phyloP scores from a whole-genome alignment of 2,329 filamentous ascomycete species.

The Xylaria digitata region DNA sequence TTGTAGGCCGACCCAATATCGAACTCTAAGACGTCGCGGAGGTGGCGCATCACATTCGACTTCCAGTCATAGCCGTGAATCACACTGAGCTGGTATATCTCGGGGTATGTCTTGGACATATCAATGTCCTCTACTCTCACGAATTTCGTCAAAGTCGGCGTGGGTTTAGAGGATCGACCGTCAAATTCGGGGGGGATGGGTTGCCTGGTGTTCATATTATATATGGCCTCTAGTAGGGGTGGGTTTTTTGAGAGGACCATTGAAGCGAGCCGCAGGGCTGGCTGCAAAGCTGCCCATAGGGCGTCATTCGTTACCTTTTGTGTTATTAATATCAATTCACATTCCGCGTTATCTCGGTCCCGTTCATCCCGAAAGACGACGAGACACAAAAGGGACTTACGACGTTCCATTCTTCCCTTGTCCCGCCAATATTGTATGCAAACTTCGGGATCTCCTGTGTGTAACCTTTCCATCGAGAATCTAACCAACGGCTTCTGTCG shows the following conservation, averaged over 20 bases:
- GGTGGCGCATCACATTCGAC: conserved; percentile 12
- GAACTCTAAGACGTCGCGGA: conserved; percentile 16
- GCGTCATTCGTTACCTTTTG: conserved; percentile 40
- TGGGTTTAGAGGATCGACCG: background rate
- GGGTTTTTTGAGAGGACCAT: conserved; percentile 34
- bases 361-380: background rate
- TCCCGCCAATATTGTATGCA: conserved; percentile 43
- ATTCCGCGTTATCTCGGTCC: too few species aligned
- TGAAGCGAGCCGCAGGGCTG: conserved; percentile 43
- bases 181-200: conserved; percentile 20
- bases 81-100: conserved; percentile 25
- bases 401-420: conserved; percentile 42
- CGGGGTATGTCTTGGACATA: conserved; percentile 17
- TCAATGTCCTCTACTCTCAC: conserved; percentile 32
- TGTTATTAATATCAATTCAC: background rate
- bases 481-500: conserved; percentile 33
- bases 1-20: conserved; percentile 35
- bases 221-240: conserved; percentile 33
- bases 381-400: conserved; percentile 37
- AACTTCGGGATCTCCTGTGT: conserved; percentile 26
- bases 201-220: conserved; percentile 44
- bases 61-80: conserved; percentile 39
- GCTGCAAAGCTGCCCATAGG: conserved; percentile 47
- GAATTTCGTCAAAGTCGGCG: conserved; percentile 29
- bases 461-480: conserved; percentile 30